phyloP scores from a whole-genome alignment of 2,329 filamentous ascomycete species.

The Pseudofabraea citricarpa region DNA sequence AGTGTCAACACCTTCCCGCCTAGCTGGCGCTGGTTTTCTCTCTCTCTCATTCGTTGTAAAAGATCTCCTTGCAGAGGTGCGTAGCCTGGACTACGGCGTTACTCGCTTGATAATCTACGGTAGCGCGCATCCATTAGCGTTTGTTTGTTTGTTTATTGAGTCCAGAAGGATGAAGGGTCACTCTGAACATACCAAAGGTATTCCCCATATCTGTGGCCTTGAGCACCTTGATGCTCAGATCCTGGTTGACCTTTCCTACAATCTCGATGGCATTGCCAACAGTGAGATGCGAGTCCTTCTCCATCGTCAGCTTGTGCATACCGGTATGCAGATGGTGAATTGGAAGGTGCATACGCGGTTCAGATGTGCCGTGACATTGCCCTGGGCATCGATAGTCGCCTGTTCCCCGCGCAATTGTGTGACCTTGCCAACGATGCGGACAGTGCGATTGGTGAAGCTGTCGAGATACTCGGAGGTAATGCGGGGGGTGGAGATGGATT shows the following conservation, averaged over 20 bases:
- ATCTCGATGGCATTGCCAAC: slow-evolving; percentile 69
- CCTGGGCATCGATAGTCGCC: slow-evolving; percentile 76
- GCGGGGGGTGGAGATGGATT: slow-evolving; percentile 70
- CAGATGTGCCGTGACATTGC: slow-evolving; percentile 68
- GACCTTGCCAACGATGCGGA: slow-evolving; percentile 84
- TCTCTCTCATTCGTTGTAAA: slow-evolving; percentile 44
- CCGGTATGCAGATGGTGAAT: not conserved
- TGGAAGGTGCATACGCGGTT: slow-evolving; percentile 56
- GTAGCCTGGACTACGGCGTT: slow-evolving; percentile 81
- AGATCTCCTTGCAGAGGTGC: slow-evolving; percentile 76
- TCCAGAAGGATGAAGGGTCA: too few species aligned
- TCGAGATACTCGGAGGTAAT: slow-evolving; percentile 77
- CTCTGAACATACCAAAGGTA: slow-evolving; percentile 55
- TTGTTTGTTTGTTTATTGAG: too few species aligned
- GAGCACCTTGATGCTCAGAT: slow-evolving; percentile 67
- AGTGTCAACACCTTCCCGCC: too few species aligned
- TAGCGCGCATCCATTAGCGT: too few species aligned
- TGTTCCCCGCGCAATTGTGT: slow-evolving; percentile 74
- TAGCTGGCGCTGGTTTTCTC: too few species aligned
- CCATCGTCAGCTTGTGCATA: not conserved
- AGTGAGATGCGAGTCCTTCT: slow-evolving; percentile 67
- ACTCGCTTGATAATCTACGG: slow-evolving; percentile 67
- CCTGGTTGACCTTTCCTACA: slow-evolving; percentile 74
- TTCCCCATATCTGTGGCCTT: slow-evolving; percentile 65
- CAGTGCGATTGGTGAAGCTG: slow-evolving; percentile 66